Evolutionary conservation across 169 alveolate genomes (phyloP), one percentile per base, ranked within the genome.

Genomic region (Plasmodium coatneyi): DNA sequence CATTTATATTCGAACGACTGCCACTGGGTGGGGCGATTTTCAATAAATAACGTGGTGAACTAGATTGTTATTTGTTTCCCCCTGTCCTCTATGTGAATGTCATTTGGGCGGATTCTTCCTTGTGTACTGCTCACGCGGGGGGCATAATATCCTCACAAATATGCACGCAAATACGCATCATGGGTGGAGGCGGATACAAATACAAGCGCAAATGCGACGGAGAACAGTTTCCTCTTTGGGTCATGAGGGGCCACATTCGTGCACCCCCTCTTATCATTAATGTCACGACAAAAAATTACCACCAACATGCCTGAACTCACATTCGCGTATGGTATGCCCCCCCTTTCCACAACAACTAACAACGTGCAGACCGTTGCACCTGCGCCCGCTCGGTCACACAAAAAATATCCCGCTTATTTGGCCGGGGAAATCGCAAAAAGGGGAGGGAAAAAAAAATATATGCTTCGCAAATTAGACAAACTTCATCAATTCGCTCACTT

Each of bases 361-460:
- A 60, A 60, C 32, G 74, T 60, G 74, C 74, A 60, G 74, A 25
- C 14, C 32, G 74, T 60, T 60, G 74, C 74, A 60, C 74, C 74
- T 60, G 74, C 28, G 74, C 16, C 74, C 14, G 74, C 12, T n/a
- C 32, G 7, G 32, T 60, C 36, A 60, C 32, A 19, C 7, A 60
- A 3, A 60, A 60, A 60, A 60, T 22, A 10, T 19, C 34, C 10
- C 6, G 36, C 14, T 60, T 19, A 60, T 1, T 60, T 60, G 14
- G 14, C 3, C 4, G 74, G 32, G 74, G 32, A 22, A 60, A 22
- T 60, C 14, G 74, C 32, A 60, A 60, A n/a, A 25, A 60, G 74
- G 74, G 74, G 32, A n/a, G 14, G n/a, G 2, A 25, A 25, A 25
- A 60, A 60, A n/a, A 60, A 6, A 60, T 16, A 60, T 46, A 46